Percentiles rank a stretch among this genome's conserved stretches.
Evolutionary conservation across 106 monocot genomes (phyloP).

Genomic region (Triglochin maritima): DNA sequence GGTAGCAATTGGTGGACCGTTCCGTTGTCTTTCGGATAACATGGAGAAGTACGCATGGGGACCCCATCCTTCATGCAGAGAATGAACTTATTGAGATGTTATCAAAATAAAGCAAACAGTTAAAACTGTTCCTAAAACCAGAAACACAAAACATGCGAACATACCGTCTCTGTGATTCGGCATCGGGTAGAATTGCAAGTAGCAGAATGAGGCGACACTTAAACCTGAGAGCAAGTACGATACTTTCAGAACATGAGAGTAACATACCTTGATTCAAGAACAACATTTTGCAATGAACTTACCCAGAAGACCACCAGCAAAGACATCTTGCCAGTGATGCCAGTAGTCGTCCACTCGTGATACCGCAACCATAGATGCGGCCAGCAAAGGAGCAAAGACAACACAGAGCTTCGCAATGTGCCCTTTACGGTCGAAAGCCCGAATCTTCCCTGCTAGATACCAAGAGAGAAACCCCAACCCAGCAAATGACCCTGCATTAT

Average conservation of each 20-base stretch:
- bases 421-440: constrained; percentile 50
- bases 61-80: constrained; percentile 17
- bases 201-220: constrained; percentile 43
- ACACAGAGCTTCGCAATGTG: constrained; percentile 74
- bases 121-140: neutral
- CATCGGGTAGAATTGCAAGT: constrained; percentile 67
- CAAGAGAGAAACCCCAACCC: constrained; percentile 58
- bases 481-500: constrained; percentile 63
- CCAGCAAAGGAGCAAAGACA: constrained; percentile 52
- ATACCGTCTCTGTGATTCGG: constrained; percentile 54
- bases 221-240: constrained; percentile 29
- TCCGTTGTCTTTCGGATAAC: neutral
- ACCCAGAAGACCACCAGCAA: constrained; percentile 75
- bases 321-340: constrained; percentile 84
- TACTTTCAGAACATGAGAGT: neutral
- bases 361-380: constrained; percentile 52
- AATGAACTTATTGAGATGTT: neutral
- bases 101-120: neutral
- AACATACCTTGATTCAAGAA: neutral
- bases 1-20: neutral
- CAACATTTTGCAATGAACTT: neutral
- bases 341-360: constrained; percentile 70
- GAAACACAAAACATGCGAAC: neutral
- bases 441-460: constrained; percentile 58
- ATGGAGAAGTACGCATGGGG: constrained; percentile 17